These are phyloP conservation scores for Sanghuangporus weigelae DNA, from an alignment of 1,284 basidiomycete genomes.

Conservation along the genomic window DNA sequence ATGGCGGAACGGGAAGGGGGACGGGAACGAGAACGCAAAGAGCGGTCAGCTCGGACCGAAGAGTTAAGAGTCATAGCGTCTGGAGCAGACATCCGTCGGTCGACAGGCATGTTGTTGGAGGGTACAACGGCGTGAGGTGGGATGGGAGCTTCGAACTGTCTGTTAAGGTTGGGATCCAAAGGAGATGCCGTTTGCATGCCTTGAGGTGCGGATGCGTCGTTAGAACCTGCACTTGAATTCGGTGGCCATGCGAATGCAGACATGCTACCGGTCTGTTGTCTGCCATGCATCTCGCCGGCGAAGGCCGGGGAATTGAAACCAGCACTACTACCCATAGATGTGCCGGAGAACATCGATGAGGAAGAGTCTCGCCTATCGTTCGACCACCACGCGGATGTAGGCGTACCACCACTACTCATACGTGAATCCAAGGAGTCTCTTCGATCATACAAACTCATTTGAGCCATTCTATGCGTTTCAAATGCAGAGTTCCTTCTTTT, in stretches of 20 bases:
- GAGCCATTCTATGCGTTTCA: slow-evolving; percentile 66
- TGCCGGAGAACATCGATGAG: slow-evolving; percentile 60
- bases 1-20: slow-evolving; percentile 52
- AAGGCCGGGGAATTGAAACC: slow-evolving; percentile 49
- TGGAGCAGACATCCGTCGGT: slow-evolving; percentile 71
- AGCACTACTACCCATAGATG: slow-evolving; percentile 44
- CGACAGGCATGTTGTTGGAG: slow-evolving; percentile 50
- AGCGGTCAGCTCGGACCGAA: slow-evolving; percentile 40
- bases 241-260: slow-evolving; percentile 68
- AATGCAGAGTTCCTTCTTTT: slow-evolving; percentile 77
- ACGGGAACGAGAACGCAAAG: slow-evolving; percentile 60
- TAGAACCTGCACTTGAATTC: slow-evolving; percentile 38
- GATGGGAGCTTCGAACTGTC: slow-evolving; percentile 34
- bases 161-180: slow-evolving; percentile 33
- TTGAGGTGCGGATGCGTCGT: slow-evolving; percentile 35
- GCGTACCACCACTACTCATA: slow-evolving; percentile 28
- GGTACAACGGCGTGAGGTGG: slow-evolving; percentile 44
- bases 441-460: slow-evolving; percentile 68
- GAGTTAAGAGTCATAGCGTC: slow-evolving; percentile 42
- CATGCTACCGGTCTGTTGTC: slow-evolving; percentile 50
- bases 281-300: slow-evolving; percentile 59
- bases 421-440: slow-evolving; percentile 70
- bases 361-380: slow-evolving; percentile 69
- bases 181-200: slow-evolving; percentile 35
- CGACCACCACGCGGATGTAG: slow-evolving; percentile 43